Evolutionary conservation across 2,329 filamentous ascomycete species (phyloP), one percentile per base, ranked within the genome.

Genomic region (Botrytis hyacinthi): DNA sequence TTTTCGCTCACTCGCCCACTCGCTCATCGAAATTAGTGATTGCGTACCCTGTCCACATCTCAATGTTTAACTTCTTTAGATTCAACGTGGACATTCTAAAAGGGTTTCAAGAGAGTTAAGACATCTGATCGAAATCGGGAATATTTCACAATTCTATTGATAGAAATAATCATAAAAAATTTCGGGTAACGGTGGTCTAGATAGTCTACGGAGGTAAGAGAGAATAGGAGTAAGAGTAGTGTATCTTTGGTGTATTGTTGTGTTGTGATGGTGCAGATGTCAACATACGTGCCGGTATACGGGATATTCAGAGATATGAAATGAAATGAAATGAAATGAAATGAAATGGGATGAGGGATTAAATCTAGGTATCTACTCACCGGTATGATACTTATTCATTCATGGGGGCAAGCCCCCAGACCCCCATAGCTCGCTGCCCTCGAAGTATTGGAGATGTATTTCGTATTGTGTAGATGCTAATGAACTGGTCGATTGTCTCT

Each of bases 61-160:
- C 14, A 35, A 44, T n/a, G 16, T 37, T 60, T 29, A 29, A 54
- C 26, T 54, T 54, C 18, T 29, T n/a, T 65, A 65, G 61, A 65
- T 29, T 44, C 14, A 65, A 65, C 57, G 32, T 60, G 57, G 57
- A 60, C 57, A 12, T 32, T 32, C 32, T 60, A 10, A 60, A 35
- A 51, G 48, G 51, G 60, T 40, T 40, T 61, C 35, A 22, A 26
- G 69, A 42, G 59, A 71, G 46, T n/a, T 32, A 46, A 60, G 54
- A 70, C 37, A 40, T 57, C 60, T 61, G 54, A 71, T 42, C 10
- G 61, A 63, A 63, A 46, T 62, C 59, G 59, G 9, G 67, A 26
- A 26, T 14, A 70, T 57, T 44, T 57, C 54, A 70, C 54, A 70
- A 70, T 60, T 70, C 68, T 70, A 70, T 70, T 59, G 68, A 70